phyloP scores from a whole-genome alignment of 257 asterid genomes.

The Fraxinus quadrangulata region DNA sequence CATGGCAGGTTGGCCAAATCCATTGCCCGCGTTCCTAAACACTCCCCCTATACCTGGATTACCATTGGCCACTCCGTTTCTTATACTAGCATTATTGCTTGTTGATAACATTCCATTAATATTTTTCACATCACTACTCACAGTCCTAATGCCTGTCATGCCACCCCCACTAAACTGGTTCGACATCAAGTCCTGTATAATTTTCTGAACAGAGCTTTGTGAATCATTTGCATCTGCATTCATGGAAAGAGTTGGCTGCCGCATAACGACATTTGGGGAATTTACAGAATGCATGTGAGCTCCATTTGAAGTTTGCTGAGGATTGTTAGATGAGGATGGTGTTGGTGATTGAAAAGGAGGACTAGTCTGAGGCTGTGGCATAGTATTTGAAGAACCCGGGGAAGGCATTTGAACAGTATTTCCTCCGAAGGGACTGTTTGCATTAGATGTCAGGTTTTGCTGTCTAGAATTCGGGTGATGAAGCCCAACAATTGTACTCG shows the following conservation, averaged over 20 bases:
- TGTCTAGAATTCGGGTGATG: constrained; percentile 76
- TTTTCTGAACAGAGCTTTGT: constrained; percentile 89
- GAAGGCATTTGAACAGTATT: constrained; percentile 64
- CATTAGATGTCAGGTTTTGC: constrained; percentile 46
- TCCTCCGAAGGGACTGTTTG: constrained; percentile 56
- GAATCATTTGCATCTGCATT: constrained; percentile 74
- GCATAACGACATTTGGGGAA: constrained; percentile 66
- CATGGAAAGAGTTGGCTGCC: constrained; percentile 61
- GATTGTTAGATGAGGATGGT: constrained; percentile 67
- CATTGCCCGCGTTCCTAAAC: constrained; percentile 50
- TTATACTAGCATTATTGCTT: constrained; percentile 39
- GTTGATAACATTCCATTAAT: constrained; percentile 52
- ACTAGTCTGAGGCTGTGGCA: constrained; percentile 53
- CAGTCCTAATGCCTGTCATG: constrained; percentile 48
- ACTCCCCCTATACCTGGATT: constrained; percentile 54
- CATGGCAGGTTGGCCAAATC: constrained; percentile 62
- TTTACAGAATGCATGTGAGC: constrained; percentile 43
- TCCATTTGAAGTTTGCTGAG: constrained; percentile 54
- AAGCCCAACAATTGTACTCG: constrained; percentile 48
- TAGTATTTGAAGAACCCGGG: constrained; percentile 60
- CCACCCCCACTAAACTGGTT: constrained; percentile 63
- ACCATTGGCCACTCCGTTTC: constrained; percentile 53
- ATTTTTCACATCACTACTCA: constrained; percentile 59
- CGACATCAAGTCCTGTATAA: constrained; percentile 82
- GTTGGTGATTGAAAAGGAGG: constrained; percentile 69